phyloP scores from a whole-genome alignment of 1,284 basidiomycete genomes.

The Apiotrichum laibachii region DNA sequence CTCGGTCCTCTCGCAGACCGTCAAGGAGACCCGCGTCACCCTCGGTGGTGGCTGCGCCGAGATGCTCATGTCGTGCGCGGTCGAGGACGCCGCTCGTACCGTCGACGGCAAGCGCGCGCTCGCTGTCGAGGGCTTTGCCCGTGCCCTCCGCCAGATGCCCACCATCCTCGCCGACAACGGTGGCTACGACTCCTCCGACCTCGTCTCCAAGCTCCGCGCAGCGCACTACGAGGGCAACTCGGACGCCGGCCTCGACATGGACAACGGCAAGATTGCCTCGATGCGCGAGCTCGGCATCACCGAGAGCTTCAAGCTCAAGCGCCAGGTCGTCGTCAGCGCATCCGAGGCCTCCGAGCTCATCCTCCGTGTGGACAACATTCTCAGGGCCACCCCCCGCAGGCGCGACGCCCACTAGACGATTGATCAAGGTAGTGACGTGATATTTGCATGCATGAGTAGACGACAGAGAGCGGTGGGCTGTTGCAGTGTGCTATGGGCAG shows the following conservation, averaged over 20 bases:
- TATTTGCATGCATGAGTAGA: constrained; percentile 9
- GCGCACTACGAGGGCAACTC: constrained; percentile 87
- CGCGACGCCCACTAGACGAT: constrained; percentile 53
- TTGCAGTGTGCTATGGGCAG: neutral
- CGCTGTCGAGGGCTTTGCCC: constrained; percentile 85
- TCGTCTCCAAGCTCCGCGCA: constrained; percentile 84
- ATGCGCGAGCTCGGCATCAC: constrained; percentile 88
- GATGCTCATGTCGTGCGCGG: constrained; percentile 94
- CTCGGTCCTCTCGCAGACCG: constrained; percentile 94
- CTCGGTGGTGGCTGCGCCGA: constrained; percentile 97
- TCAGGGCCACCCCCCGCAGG: constrained; percentile 59
- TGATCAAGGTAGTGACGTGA: neutral
- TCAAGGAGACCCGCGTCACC: constrained; percentile 90
- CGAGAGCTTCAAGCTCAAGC: constrained; percentile 96
- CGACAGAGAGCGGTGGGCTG: constrained; percentile 16
- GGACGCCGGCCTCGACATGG: constrained; percentile 93
- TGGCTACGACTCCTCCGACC: constrained; percentile 93
- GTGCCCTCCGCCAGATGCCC: constrained; percentile 82
- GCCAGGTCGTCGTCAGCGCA: constrained; percentile 89
- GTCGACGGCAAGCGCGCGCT: constrained; percentile 94
- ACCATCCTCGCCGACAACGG: constrained; percentile 97
- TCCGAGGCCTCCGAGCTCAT: constrained; percentile 81
- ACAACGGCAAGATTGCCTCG: constrained; percentile 75
- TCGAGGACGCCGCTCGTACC: constrained; percentile 81
- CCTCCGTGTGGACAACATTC: constrained; percentile 56